These are phyloP conservation scores for Prinsepia uniflora DNA, from an alignment of 306 rosid species.

Conservation along the genomic window DNA sequence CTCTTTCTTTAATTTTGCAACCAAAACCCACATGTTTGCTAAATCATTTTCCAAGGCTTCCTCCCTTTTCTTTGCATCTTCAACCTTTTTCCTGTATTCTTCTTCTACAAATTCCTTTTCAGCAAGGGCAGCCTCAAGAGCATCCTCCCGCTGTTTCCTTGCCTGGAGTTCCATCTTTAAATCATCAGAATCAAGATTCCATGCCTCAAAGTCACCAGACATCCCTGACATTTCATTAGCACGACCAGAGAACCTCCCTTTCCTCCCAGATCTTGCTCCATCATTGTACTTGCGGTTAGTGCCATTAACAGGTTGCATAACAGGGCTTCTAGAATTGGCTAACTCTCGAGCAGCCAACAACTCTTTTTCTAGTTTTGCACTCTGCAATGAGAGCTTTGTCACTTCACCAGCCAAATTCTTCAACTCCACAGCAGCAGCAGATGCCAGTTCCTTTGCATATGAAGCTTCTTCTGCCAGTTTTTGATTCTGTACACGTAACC, in stretches of 20 bases:
- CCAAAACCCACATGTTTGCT: constrained; percentile 99
- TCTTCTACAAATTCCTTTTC: constrained; percentile 85
- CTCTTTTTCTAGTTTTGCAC: constrained; percentile 83
- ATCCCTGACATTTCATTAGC: constrained; percentile 52
- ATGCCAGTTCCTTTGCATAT: constrained; percentile 94
- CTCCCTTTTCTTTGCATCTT: constrained; percentile 91
- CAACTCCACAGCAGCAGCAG: constrained; percentile 98
- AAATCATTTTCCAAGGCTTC: constrained; percentile 94
- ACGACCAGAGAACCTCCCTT: constrained; percentile 69
- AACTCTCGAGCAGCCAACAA: constrained; percentile 66
- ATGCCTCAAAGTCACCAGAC: constrained; percentile 66
- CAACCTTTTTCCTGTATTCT: constrained; percentile 72
- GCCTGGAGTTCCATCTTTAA: constrained; percentile 84
- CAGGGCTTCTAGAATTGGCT: constrained; percentile 55
- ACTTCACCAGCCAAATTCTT: constrained; percentile 98
- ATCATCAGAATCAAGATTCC: constrained; percentile 80
- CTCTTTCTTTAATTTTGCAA: constrained; percentile 94
- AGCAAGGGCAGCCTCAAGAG: constrained; percentile 85
- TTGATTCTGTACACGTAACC: constrained; percentile 86
- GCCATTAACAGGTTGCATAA: constrained; percentile 50
- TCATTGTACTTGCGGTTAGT: constrained; percentile 69
- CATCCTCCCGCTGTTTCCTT: constrained; percentile 92
- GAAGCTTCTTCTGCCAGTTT: constrained; percentile 97
- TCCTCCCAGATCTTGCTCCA: constrained; percentile 62
- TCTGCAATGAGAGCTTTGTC: constrained; percentile 85